phyloP scores from a whole-genome alignment of 106 monocot species.

The Vanilla planifolia region DNA sequence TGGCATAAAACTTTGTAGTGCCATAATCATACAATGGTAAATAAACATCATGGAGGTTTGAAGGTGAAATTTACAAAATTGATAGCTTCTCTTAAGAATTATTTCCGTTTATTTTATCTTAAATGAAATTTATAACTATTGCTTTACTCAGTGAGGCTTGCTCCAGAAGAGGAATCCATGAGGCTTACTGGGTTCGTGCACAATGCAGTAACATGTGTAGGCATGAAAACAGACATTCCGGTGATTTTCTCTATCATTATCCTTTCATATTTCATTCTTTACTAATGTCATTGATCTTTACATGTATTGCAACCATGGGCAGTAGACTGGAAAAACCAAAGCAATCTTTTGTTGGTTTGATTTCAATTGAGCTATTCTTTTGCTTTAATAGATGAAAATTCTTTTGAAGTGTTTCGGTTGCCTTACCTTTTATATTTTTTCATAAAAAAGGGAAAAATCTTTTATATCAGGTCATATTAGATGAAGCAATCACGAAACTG shows the following conservation, averaged over 20 bases:
- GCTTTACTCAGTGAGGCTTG: constrained; percentile 68
- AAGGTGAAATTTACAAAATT: too few relatives aligned
- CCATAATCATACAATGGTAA: too few relatives aligned
- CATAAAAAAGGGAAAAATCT: background rate
- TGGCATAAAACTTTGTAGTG: too few relatives aligned
- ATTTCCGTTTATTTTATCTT: too few relatives aligned
- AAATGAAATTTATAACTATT: too few relatives aligned
- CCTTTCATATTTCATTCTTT: background rate
- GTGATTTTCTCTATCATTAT: constrained; percentile 31
- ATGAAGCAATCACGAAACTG: constrained; percentile 86
- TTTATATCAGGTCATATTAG: constrained; percentile 75
- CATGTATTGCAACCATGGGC: too few relatives aligned
- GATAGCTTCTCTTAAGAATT: too few relatives aligned
- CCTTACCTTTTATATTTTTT: too few relatives aligned
- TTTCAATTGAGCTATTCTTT: background rate
- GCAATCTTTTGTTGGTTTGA: too few relatives aligned
- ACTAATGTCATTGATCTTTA: too few relatives aligned
- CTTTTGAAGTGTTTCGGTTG: background rate
- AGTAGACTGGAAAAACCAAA: background rate
- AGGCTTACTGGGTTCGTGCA: constrained; percentile 86
- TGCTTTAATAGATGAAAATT: background rate
- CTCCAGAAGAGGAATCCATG: constrained; percentile 86
- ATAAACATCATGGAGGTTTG: too few relatives aligned
- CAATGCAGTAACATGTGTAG: constrained; percentile 95
- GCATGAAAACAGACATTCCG: constrained; percentile 87